These are phyloP conservation scores for Chaetomium olivaceum DNA, from an alignment of 2,329 filamentous ascomycete species.

Conservation along the genomic window DNA sequence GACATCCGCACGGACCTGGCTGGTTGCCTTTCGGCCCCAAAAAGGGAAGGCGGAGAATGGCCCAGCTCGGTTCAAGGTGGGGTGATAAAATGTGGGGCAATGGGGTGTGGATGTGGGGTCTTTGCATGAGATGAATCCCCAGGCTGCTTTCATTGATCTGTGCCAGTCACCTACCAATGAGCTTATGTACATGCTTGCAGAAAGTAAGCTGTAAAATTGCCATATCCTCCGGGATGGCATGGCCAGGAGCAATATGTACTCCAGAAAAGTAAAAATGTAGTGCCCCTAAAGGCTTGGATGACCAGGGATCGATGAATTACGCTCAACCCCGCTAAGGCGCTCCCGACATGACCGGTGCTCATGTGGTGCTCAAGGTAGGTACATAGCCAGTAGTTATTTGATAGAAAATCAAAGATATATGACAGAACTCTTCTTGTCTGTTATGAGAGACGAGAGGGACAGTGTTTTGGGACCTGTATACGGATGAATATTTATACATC, in stretches of 20 bases:
- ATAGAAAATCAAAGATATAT: too few species aligned
- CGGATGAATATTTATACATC: neutral
- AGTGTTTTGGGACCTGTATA: neutral
- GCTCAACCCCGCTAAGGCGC: too few species aligned
- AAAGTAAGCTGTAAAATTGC: too few species aligned
- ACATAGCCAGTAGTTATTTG: too few species aligned
- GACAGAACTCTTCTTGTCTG: neutral
- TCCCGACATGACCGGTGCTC: too few species aligned
- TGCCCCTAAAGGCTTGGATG: too few species aligned
- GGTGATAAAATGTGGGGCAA: neutral
- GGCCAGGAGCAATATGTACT: too few species aligned
- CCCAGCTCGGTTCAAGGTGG: neutral
- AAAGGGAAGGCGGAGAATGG: slow-evolving; percentile 17
- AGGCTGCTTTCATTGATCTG: neutral
- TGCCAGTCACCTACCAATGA: neutral
- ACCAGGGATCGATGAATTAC: too few species aligned
- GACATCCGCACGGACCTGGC: slow-evolving; percentile 1
- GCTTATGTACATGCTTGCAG: too few species aligned
- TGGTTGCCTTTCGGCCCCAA: slow-evolving; percentile 7
- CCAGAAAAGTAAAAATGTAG: too few species aligned
- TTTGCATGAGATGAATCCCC: neutral
- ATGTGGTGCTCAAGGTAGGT: too few species aligned
- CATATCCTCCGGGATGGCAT: too few species aligned
- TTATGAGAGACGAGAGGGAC: neutral
- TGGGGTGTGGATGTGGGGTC: neutral